A percentile compares a stretch with the other conserved stretches of the same genome.
phyloP scores from a whole-genome alignment of 805 yeast species.

The Wickerhamiella shivajii region DNA sequence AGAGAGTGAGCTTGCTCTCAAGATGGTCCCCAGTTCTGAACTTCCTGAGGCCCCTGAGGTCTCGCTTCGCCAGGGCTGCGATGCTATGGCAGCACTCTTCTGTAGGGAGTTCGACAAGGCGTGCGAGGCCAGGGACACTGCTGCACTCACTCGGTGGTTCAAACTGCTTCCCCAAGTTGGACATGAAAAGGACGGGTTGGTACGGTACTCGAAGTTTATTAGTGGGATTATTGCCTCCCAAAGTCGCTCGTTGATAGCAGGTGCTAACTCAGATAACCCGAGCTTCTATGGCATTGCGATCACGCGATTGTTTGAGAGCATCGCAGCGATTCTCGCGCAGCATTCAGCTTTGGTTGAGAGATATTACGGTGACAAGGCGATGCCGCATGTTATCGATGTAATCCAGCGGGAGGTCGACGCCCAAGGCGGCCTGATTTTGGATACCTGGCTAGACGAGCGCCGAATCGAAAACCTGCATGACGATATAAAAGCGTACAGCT shows the following conservation, averaged over 20 bases:
- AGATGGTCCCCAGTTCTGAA: conserved; percentile 74
- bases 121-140: conserved; percentile 49
- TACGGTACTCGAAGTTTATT: conserved; percentile 71
- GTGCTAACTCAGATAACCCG: conserved; percentile 14
- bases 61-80: conserved; percentile 43
- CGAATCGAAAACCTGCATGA: conserved; percentile 40
- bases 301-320: conserved; percentile 53
- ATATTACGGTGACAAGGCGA: conserved; percentile 49
- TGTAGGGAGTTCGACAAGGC: conserved; percentile 53
- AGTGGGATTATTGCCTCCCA: conserved; percentile 73
- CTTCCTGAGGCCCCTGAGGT: conserved; percentile 64
- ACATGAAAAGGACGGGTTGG: conserved; percentile 53
- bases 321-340: conserved; percentile 71
- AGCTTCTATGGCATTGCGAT: conserved; percentile 27
- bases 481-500: conserved; percentile 42
- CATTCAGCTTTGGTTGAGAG: conserved; percentile 66
- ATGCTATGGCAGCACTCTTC: conserved; percentile 43
- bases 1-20: conserved; percentile 56
- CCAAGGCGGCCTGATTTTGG: conserved; percentile 81
- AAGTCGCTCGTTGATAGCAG: conserved; percentile 43
- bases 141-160: conserved; percentile 60
- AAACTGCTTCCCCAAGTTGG: conserved; percentile 79
- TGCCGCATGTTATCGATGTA: conserved; percentile 50
- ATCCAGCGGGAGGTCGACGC: conserved; percentile 82
- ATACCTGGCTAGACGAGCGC: conserved; percentile 67